Evolutionary conservation across 2,329 filamentous ascomycete species (phyloP).

Genomic region (Exophiala lecanii-corni): DNA sequence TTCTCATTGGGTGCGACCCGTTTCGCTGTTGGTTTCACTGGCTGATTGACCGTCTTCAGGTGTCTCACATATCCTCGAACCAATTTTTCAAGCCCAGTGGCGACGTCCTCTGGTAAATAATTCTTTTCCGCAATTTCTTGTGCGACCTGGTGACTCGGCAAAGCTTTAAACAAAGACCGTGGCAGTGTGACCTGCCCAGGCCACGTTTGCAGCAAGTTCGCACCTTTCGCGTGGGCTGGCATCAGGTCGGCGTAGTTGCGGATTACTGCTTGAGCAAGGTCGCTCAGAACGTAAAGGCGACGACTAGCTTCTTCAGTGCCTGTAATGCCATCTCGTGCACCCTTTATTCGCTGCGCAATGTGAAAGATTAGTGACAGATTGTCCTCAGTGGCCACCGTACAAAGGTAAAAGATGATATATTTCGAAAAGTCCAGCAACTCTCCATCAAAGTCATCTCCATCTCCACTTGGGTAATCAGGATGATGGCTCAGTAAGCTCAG

Average conservation of each 20-base stretch:
- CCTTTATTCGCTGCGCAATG: conserved; percentile 88
- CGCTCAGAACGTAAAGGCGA: conserved; percentile 75
- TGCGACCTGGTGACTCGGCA: conserved; percentile 72
- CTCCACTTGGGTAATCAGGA: conserved; percentile 65
- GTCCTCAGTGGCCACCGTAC: conserved; percentile 73
- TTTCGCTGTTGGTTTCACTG: conserved; percentile 23
- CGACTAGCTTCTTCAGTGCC: conserved; percentile 43
- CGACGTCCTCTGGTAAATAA: conserved; percentile 72
- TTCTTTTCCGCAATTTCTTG: conserved; percentile 82
- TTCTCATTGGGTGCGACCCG: conserved; percentile 26
- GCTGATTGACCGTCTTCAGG: conserved; percentile 33
- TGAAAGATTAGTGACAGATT: conserved; percentile 88
- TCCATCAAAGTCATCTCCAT: conserved; percentile 52
- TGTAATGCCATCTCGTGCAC: conserved; percentile 73
- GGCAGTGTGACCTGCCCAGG: conserved; percentile 77
- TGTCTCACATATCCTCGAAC: conserved; percentile 66
- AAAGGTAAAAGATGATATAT: conserved; percentile 87
- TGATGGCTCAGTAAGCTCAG: conserved; percentile 89
- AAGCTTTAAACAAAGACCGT: conserved; percentile 67
- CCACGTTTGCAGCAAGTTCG: conserved; percentile 69
- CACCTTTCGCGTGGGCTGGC: conserved; percentile 58
- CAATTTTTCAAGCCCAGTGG: conserved; percentile 70
- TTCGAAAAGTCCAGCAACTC: conserved; percentile 76
- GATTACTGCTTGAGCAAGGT: conserved; percentile 77
- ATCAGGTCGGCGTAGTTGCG: conserved; percentile 81